Conservation (phyloP, 495 filamentous ascomycete genomes). For the Aspergillus biplanus region DNA sequence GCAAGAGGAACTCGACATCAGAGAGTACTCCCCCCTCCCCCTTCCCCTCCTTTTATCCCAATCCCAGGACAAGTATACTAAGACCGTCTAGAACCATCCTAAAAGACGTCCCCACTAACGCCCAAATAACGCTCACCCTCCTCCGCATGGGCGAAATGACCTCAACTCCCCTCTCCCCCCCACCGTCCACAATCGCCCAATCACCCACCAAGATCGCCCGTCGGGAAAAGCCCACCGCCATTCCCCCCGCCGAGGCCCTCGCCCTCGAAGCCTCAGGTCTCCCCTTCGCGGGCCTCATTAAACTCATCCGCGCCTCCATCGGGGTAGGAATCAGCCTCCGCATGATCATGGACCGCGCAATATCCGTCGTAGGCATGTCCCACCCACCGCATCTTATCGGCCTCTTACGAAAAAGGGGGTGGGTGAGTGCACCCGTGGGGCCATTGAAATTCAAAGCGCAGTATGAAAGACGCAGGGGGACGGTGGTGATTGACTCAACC, state of each 20-base stretch:
- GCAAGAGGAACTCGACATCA: slow-evolving; percentile 70
- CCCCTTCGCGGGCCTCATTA: not conserved
- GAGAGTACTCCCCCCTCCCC: slow-evolving; percentile 55
- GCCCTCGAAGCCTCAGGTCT: not conserved
- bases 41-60: not conserved
- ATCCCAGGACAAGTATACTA: too few relatives aligned
- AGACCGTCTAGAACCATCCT: slow-evolving; percentile 64
- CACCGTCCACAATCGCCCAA: slow-evolving; percentile 46
- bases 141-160: slow-evolving; percentile 86
- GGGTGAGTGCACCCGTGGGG: slow-evolving; percentile 52
- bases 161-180: slow-evolving; percentile 79
- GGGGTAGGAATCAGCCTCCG: not conserved
- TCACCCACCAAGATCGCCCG: slow-evolving; percentile 24
- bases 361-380: slow-evolving; percentile 65
- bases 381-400: slow-evolving; percentile 74
- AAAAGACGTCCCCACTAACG: slow-evolving; percentile 86
- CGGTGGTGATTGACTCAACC: slow-evolving; percentile 68
- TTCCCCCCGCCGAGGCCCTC: slow-evolving; percentile 5
- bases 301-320: not conserved
- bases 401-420: slow-evolving; percentile 57
- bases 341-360: slow-evolving; percentile 67
- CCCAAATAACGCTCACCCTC: slow-evolving; percentile 81
- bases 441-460: slow-evolving; percentile 77
- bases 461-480: slow-evolving; percentile 71
- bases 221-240: not conserved